Evolutionary conservation across 1,284 basidiomycete genomes (phyloP), one percentile per base, ranked within the genome.

Genomic region (Naganishia liquefaciens): DNA sequence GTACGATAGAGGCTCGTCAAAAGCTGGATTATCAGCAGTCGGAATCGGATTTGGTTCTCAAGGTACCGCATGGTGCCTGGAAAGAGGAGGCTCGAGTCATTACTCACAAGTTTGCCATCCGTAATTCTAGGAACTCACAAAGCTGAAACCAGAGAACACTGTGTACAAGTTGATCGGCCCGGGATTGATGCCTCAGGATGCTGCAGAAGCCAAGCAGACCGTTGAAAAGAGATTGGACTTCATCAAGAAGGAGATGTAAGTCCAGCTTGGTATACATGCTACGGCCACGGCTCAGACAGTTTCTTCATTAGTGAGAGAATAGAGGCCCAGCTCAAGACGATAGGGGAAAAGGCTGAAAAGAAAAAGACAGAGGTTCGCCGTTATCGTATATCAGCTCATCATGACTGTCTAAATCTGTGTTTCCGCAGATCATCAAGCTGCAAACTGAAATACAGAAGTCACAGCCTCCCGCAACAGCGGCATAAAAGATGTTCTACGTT

Each of bases 81-180:
- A 19, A 47, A 7, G 11, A 47, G 0, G 11, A 21, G 46, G 25
- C 21, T 47, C 11, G 7, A n/a, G n/a, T 5, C 33, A 37, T 37
- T 37, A 13, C 28, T 51, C n/a, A 15, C 33, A 53, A 5, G 44
- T 25, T 21, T 54, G 15, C 11, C 2, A 23, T 37, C 15, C 43
- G n/a, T 28, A 5, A 37, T 27, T 19, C 10, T 13, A 95, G 91
- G 94, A 97, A 80, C 93, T 98, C 73, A 79, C 81, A n/a, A 80
- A 81, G 28, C 79, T 97, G 63, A 88, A 87, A 54, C 80, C 86
- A 1, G 84, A 87, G 69, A 96, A 94, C 73, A 85, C 84, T 9
- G 85, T 99, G 9, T 99, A 88, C 83, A 99, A 99, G 80, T 85
- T 93, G 52, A 85, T 96, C 51, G 96, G 95, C 0, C 91, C 93